Conservation (phyloP, 2,329 filamentous ascomycete species). For the Orbilia oligospora region DNA sequence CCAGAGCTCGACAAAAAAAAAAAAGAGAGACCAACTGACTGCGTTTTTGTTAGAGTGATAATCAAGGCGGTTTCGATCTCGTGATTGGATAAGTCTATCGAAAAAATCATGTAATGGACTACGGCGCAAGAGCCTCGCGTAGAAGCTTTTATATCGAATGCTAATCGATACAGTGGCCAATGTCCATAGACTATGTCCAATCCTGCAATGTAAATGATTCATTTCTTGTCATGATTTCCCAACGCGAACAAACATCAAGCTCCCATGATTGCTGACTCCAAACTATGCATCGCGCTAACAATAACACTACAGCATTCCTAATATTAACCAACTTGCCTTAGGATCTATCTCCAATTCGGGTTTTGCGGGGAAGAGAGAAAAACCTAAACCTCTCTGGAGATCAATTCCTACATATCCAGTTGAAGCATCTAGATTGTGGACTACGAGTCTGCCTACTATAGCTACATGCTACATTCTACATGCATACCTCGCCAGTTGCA, state of each 20-base stretch:
- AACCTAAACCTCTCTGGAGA: not conserved
- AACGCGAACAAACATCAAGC: conserved; percentile 31
- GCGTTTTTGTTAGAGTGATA: conserved; percentile 40
- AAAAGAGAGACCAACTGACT: conserved; percentile 34
- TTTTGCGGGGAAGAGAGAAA: conserved; percentile 1
- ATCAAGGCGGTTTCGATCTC: conserved; percentile 9
- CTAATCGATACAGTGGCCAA: conserved; percentile 19
- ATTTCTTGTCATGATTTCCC: conserved; percentile 49
- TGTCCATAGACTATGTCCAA: no score
- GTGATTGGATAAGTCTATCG: conserved; percentile 13
- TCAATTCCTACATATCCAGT: conserved; percentile 20
- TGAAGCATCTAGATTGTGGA: conserved; percentile 24
- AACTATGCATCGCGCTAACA: conserved; percentile 3
- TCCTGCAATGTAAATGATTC: conserved; percentile 35
- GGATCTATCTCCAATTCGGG: not conserved
- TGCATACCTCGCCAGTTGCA: no score
- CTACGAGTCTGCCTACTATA: conserved; percentile 18
- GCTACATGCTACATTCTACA: not conserved
- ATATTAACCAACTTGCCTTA: not conserved
- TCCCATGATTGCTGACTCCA: conserved; percentile 10
- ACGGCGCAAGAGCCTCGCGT: conserved; percentile 11
- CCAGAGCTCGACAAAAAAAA: conserved; percentile 32
- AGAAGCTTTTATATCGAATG: conserved; percentile 36
- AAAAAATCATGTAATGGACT: conserved; percentile 2
- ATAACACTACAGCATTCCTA: not conserved